These are phyloP conservation scores for Lithospermum erythrorhizon DNA, from an alignment of 257 asterid genomes.

Conservation along the genomic window DNA sequence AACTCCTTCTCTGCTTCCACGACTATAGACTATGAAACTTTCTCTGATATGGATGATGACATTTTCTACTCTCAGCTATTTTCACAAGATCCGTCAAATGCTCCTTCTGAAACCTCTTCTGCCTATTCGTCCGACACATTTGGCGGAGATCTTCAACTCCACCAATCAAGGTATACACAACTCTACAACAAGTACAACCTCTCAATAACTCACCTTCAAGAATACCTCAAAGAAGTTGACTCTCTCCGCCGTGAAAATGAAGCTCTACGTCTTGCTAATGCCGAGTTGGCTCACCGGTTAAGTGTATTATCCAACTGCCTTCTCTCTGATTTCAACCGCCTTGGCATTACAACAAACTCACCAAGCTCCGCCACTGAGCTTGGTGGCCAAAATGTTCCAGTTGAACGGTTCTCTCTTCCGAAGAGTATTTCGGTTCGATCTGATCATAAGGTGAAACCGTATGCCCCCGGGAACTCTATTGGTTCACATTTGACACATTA, in stretches of 20 bases:
- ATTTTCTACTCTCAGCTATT: constrained; percentile 39
- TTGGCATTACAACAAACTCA: constrained; percentile 27
- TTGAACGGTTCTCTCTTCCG: constrained; percentile 45
- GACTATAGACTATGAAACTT: not conserved
- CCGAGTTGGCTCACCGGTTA: constrained; percentile 59
- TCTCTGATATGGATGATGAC: constrained; percentile 8
- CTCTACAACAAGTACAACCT: constrained; percentile 55
- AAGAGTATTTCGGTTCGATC: constrained; percentile 77
- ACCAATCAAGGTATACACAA: constrained; percentile 42
- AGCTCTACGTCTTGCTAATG: constrained; percentile 43
- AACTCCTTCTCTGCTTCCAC: not conserved
- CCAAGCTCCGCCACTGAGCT: constrained; percentile 16
- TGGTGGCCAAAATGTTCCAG: not conserved
- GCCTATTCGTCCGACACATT: constrained; percentile 24
- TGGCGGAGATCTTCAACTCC: constrained; percentile 26
- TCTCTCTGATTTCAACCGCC: constrained; percentile 50
- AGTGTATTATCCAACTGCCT: constrained; percentile 49
- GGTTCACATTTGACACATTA: constrained; percentile 17
- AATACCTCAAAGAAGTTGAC: constrained; percentile 45
- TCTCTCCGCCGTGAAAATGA: constrained; percentile 53
- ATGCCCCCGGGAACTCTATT: constrained; percentile 11
- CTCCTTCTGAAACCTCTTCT: constrained; percentile 37
- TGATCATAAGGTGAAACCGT: constrained; percentile 30
- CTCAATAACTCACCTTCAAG: constrained; percentile 47
- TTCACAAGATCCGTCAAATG: constrained; percentile 26